phyloP scores from a whole-genome alignment of 768 basidiomycete genomes.

The Lepiota brunneoincarnata region DNA sequence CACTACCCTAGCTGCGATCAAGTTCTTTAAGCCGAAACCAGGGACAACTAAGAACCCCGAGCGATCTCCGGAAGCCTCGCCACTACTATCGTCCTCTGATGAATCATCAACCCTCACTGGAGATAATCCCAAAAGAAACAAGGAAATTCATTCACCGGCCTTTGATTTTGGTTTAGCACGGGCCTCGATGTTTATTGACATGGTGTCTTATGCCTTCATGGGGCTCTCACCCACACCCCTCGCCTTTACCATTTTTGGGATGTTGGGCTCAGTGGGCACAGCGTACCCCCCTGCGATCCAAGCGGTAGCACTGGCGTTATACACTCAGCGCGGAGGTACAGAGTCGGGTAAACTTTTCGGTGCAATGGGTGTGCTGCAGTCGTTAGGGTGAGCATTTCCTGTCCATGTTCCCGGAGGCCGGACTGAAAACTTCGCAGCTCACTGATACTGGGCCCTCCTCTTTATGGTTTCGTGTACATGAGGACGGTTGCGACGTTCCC shows the following conservation, averaged over 20 bases:
- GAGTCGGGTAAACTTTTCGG: slow-evolving; percentile 81
- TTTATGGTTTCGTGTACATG: slow-evolving; percentile 71
- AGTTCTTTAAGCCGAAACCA: slow-evolving; percentile 45
- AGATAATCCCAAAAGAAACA: slow-evolving; percentile 15
- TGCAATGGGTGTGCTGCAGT: slow-evolving; percentile 71
- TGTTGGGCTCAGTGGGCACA: slow-evolving; percentile 53
- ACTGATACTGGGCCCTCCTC: slow-evolving; percentile 65
- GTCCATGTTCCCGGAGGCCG: not conserved
- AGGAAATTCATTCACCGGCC: slow-evolving; percentile 36
- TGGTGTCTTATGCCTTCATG: slow-evolving; percentile 49
- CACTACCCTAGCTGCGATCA: slow-evolving; percentile 59
- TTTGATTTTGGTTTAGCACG: slow-evolving; percentile 76
- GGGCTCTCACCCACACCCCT: slow-evolving; percentile 41
- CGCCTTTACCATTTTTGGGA: slow-evolving; percentile 48
- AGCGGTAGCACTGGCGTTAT: slow-evolving; percentile 70
- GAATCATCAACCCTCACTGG: slow-evolving; percentile 49
- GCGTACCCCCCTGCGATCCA: slow-evolving; percentile 69
- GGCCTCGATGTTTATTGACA: slow-evolving; percentile 56
- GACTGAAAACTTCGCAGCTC: slow-evolving; percentile 42
- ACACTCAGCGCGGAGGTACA: slow-evolving; percentile 53
- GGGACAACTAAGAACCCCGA: slow-evolving; percentile 20
- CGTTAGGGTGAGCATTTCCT: slow-evolving; percentile 46
- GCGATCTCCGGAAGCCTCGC: slow-evolving; percentile 25
- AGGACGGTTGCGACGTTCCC: slow-evolving; percentile 70
- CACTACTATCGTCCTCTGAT: slow-evolving; percentile 26